Conservation (phyloP, 2,329 filamentous ascomycete genomes). For the Cytospora leucostoma region DNA sequence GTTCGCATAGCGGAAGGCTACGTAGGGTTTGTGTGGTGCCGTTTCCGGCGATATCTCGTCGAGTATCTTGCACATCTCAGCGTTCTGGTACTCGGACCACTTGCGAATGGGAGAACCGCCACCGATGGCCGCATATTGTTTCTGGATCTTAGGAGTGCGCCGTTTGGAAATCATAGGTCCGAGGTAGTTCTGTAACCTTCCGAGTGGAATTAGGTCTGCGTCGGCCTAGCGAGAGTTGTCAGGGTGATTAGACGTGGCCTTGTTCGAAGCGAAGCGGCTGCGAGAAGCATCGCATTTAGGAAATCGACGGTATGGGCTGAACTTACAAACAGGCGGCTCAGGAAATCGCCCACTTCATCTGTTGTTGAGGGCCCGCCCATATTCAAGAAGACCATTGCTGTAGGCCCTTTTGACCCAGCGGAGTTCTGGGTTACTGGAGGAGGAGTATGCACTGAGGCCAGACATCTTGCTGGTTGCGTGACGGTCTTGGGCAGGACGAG, state of each 20-base stretch:
- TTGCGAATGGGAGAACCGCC: conserved; percentile 97
- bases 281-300: conserved; percentile 3
- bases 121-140: conserved; percentile 93
- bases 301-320: conserved; percentile 27
- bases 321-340: conserved; percentile 88
- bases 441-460: conserved; percentile 62
- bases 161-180: conserved; percentile 83
- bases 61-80: conserved; percentile 96
- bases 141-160: conserved; percentile 92
- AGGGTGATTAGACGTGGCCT: background rate
- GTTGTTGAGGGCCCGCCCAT: conserved; percentile 95
- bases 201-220: conserved; percentile 92
- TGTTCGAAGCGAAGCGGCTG: background rate
- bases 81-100: conserved; percentile 93
- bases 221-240: conserved; percentile 64
- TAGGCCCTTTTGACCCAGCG: conserved; percentile 72
- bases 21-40: conserved; percentile 95
- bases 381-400: conserved; percentile 98
- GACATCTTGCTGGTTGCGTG: conserved; percentile 46
- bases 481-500: conserved; percentile 35
- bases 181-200: conserved; percentile 85
- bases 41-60: conserved; percentile 90
- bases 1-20: conserved; percentile 93
- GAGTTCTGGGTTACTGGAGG: conserved; percentile 81
- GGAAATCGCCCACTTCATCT: conserved; percentile 83